Base-by-base conservation (phyloP, 257 asterid species). In the Agastache rugosa region DNA sequence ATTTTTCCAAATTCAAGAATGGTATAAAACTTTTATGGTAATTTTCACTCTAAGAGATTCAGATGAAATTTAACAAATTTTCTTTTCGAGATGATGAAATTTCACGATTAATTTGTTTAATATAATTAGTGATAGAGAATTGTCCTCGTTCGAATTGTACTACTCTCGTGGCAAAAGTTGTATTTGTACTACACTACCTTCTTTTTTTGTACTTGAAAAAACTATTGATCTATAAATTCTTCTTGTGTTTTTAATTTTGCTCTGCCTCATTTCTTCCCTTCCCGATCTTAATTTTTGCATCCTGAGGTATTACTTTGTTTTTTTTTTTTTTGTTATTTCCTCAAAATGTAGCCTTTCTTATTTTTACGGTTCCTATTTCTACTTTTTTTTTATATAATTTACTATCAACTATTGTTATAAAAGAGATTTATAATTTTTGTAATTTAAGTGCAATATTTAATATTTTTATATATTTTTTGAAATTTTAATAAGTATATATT, bases 61-160 rank as follows among this genome's bases (percentile, higher is more conserved):
- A 63, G 54, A 64, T 41, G 3, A 20, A 41, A 11, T 20, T 64
- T 64, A 11, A 14, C 17, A 39, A 39, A 37, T 7, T 35, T 37
- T 6, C 39, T 35, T 7, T 39, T 39, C 3, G 12, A 14, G 17
- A 45, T 1, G 51, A 45, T 17, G 25, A 17, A 7, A 8, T n/a
- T 48, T 48, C 54, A 48, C 20, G 3, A 23, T 56, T 61, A 31
- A 15, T 27, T 61, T 61, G 14, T 47, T 60, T 60, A n/a, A n/a
- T n/a, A n/a, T 15, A 31, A 15, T 25, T 60, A 31, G 6, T n/a
- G 45, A 61, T 31, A 15, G 2, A 15, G 42, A 15, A 60, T 23
- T 72, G 75, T 72, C 42, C 48, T 72, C 11, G 78, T 35, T 66
- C 11, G 19, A 35, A 22, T 25, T 72, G 79, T 73, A 78, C 79